Percentiles rank a stretch among this genome's conserved stretches.
phyloP scores from a whole-genome alignment of 768 basidiomycete species.

The Boletus sp. region DNA sequence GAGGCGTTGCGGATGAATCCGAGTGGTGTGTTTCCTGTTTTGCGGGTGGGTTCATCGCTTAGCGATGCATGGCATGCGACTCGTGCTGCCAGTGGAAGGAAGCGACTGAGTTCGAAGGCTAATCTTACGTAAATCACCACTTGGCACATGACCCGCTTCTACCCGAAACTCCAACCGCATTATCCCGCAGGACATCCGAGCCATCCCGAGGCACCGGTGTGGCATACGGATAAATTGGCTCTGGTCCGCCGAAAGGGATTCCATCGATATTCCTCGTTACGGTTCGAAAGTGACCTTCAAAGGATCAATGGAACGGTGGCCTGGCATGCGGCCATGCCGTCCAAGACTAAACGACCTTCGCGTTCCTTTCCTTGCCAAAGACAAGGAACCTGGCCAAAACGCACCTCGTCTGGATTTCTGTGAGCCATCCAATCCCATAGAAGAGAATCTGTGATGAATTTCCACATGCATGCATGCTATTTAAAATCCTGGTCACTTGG shows the following conservation, averaged over 20 bases:
- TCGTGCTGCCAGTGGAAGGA: too few species aligned
- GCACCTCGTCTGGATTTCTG: too few species aligned
- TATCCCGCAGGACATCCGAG: background rate
- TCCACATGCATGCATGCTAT: background rate
- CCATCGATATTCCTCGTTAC: too few species aligned
- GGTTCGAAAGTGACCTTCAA: background rate
- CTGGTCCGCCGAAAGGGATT: background rate
- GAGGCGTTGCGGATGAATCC: background rate
- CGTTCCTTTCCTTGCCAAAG: background rate
- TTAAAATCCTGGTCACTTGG: background rate
- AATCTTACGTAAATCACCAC: background rate
- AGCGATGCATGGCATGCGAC: background rate
- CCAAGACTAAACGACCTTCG: too few species aligned
- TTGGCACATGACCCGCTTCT: slow-evolving; percentile 3
- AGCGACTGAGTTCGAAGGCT: background rate
- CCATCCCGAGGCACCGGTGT: background rate
- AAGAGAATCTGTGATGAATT: too few species aligned
- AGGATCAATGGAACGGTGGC: background rate
- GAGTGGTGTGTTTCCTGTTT: background rate
- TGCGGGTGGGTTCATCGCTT: background rate
- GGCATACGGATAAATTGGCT: background rate
- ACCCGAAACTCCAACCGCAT: background rate
- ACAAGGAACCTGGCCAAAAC: background rate
- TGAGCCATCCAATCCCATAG: too few species aligned
- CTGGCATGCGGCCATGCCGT: too few species aligned